phyloP scores from a whole-genome alignment of 169 alveolate species.

The Plasmodium vivax region DNA sequence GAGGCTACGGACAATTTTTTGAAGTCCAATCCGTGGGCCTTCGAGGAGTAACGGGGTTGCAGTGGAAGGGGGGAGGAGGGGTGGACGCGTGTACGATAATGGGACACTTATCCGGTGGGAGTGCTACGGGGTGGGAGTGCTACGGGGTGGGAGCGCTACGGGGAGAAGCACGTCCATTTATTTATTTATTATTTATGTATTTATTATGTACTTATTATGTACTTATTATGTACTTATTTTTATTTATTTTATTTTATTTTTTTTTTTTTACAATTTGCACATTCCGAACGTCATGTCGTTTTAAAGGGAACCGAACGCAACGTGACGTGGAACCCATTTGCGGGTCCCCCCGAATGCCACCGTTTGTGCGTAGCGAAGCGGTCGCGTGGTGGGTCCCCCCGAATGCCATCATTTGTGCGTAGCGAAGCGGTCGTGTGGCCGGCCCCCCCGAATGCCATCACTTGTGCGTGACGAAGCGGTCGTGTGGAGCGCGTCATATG shows the following conservation, averaged over 20 bases:
- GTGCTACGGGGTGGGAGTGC: not conserved
- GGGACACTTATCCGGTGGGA: not conserved
- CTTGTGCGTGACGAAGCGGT: not conserved
- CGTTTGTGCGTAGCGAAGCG: not conserved
- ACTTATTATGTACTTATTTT: no score
- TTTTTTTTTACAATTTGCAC: not conserved
- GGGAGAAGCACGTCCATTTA: not conserved
- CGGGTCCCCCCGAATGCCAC: not conserved
- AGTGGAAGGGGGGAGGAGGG: not conserved
- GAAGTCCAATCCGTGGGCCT: conserved; percentile 77
- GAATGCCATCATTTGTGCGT: not conserved
- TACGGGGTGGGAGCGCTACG: not conserved
- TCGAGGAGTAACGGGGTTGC: conserved; percentile 17
- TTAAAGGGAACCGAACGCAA: not conserved
- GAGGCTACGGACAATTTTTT: conserved; percentile 86
- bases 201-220: no score
- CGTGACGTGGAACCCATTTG: not conserved
- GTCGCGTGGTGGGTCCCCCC: not conserved
- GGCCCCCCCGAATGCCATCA: not conserved
- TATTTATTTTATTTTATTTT: no score
- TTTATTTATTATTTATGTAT: no score
- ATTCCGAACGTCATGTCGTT: not conserved
- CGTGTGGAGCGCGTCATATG: not conserved
- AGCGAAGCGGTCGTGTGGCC: not conserved
- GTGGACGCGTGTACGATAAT: not conserved